Conservation (phyloP, 225 moss, liverwort and hornwort genomes). For the Pseudisothecium myosuroides region DNA sequence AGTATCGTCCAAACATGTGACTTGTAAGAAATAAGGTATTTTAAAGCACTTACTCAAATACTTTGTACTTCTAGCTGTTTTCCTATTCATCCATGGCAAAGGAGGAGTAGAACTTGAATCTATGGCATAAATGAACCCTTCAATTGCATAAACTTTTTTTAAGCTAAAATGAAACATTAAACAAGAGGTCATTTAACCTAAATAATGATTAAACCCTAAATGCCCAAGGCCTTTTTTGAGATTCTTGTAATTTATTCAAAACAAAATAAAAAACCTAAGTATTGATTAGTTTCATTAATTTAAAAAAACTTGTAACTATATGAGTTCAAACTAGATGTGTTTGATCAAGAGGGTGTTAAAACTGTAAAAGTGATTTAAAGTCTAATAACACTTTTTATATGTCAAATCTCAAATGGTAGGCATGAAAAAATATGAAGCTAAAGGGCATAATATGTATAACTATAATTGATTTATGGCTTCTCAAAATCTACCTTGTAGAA, state of each 20-base stretch:
- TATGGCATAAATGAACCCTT: neutral
- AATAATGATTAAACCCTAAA: neutral
- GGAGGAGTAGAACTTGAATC: neutral
- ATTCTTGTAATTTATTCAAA: neutral
- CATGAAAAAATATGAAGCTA: neutral
- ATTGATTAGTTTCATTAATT: neutral
- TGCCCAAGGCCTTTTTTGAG: neutral
- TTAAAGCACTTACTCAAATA: neutral
- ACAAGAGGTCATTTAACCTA: neutral
- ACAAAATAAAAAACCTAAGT: too few species aligned
- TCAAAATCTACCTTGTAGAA: too few species aligned
- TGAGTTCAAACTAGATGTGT: neutral
- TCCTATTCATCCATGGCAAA: neutral
- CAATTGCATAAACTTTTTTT: neutral
- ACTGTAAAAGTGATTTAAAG: neutral
- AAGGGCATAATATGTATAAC: neutral
- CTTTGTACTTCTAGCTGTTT: neutral
- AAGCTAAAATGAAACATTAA: neutral
- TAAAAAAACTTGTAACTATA: fast-evolving
- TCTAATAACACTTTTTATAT: neutral
- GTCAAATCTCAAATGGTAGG: neutral
- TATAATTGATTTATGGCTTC: fast-evolving
- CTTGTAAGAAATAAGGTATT: neutral
- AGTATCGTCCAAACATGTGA: neutral
- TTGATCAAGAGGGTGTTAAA: neutral